Percentiles rank a stretch among this genome's conserved stretches.
Conservation (phyloP, 441 rosid genomes). For the Populus hybrid region DNA sequence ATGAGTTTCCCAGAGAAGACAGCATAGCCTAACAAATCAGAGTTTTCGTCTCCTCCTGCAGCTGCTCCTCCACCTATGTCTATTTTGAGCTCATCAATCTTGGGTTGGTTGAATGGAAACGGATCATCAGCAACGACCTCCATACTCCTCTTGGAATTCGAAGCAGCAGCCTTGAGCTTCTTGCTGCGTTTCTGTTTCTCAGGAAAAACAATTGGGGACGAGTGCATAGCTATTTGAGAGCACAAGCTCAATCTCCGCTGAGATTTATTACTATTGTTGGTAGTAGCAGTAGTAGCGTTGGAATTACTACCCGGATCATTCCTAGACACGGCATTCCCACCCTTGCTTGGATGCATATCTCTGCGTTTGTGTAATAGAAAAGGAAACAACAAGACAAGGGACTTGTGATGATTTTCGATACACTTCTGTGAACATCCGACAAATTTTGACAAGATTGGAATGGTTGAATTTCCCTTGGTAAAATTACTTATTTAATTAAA, state of each 20-base stretch:
- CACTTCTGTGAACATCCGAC: too few species aligned
- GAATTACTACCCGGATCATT: conserved; percentile 1
- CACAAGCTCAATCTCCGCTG: conserved; percentile 81
- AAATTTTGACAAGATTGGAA: neutral
- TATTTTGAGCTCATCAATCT: conserved; percentile 58
- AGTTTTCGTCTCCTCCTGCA: conserved; percentile 74
- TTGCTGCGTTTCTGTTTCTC: conserved; percentile 85
- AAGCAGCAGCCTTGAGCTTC: conserved; percentile 55
- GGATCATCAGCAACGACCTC: conserved; percentile 34
- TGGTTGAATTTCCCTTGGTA: neutral
- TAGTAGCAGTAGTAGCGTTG: conserved; percentile 8
- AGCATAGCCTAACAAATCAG: conserved; percentile 73
- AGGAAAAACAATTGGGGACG: conserved; percentile 86
- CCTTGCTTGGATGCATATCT: conserved; percentile 43
- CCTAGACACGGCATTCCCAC: conserved; percentile 42
- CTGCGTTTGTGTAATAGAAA: neutral
- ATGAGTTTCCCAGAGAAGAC: conserved; percentile 73
- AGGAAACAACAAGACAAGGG: neutral
- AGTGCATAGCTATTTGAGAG: conserved; percentile 65
- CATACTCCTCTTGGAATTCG: conserved; percentile 28
- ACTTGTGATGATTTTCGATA: neutral
- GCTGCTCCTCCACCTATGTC: conserved; percentile 46
- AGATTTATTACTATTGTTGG: conserved; percentile 24
- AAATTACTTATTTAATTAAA: neutral
- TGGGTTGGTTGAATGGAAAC: conserved; percentile 33